phyloP scores from a whole-genome alignment of 179 eudicot species.

The Gypsophila paniculata region DNA sequence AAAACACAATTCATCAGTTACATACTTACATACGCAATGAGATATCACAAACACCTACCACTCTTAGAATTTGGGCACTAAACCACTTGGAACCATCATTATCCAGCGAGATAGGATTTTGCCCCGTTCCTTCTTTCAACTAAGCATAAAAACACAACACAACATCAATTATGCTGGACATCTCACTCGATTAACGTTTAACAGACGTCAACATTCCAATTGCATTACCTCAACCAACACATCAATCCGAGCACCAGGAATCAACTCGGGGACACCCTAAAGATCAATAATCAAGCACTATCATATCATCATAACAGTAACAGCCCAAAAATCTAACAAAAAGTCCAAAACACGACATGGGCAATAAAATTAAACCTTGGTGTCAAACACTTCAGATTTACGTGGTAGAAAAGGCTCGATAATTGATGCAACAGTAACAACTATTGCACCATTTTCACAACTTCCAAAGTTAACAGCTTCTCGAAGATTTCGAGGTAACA shows the following conservation, averaged over 20 bases:
- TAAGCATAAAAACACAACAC: conserved; percentile 24
- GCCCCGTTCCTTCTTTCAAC: conserved; percentile 32
- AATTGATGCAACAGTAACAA: conserved; percentile 81
- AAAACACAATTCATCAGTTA: not conserved
- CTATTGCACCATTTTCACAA: conserved; percentile 35
- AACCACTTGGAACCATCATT: conserved; percentile 41
- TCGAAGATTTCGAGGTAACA: conserved; percentile 48
- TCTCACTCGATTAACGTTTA: conserved; percentile 1
- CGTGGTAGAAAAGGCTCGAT: conserved; percentile 69
- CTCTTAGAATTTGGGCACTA: conserved; percentile 47
- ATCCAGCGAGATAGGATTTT: conserved; percentile 19
- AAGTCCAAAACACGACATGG: not conserved
- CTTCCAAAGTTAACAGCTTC: conserved; percentile 19
- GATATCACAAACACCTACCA: conserved; percentile 44
- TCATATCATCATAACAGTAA: not conserved
- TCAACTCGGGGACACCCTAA: conserved; percentile 60
- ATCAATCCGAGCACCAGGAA: conserved; percentile 64
- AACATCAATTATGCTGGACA: not conserved
- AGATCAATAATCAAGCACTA: conserved; percentile 11
- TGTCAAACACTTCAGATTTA: conserved; percentile 33
- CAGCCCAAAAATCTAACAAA: not conserved
- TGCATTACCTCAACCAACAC: conserved; percentile 67
- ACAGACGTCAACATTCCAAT: not conserved
- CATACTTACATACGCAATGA: not conserved
- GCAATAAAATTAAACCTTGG: conserved; percentile 39